Evolutionary conservation across 2,329 filamentous ascomycete species (phyloP), one percentile per base, ranked within the genome.

Genomic region (Botryotinia narcissicola): DNA sequence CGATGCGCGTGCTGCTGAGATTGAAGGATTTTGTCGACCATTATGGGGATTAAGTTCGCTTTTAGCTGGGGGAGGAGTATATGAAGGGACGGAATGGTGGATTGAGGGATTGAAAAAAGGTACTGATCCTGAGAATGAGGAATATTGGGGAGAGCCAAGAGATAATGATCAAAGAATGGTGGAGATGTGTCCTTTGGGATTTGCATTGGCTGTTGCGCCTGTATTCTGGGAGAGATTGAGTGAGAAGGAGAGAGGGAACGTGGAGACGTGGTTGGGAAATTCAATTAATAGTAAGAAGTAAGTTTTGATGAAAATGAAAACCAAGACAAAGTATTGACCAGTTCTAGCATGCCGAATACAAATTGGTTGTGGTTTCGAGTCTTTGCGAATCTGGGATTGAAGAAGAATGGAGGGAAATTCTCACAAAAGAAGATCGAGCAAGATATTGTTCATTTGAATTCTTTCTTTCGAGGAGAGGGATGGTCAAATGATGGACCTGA

Each of bases 141-240:
- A 94, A 82, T 95, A 91, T 79, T 95, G 92, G 92, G 92, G 92
- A 0, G 90, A 88, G 73, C 91, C 93, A 76, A 86, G 90, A 76
- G 92, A 94, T 79, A 90, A 91, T 73, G 93, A 95, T 79, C 92
- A 95, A 84, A 85, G 92, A 40, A 95, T 95, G 93, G 93, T 95
- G 3, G 93, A 95, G 81, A 93, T 94, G 86, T 94, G 92, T 79
- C 92, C 92, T 0, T 86, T 95, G 74, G 93, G 92, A 0, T 95
- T 90, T 78, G 89, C 92, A 1, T 84, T 95, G 71, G 92, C 91
- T 46, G 90, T 94, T 70, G 91, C 90, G 0, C 80, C 48, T 0
- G 76, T 78, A 5, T 80, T 81, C 37, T 81, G 85, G 86, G 84
- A 90, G 22, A 88, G 87, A 1, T 83, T 95, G 78, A 88, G 86